Evolutionary conservation across 2,329 filamentous ascomycete species (phyloP), one percentile per base, ranked within the genome.

Genomic region (Geosmithia putterillii): DNA sequence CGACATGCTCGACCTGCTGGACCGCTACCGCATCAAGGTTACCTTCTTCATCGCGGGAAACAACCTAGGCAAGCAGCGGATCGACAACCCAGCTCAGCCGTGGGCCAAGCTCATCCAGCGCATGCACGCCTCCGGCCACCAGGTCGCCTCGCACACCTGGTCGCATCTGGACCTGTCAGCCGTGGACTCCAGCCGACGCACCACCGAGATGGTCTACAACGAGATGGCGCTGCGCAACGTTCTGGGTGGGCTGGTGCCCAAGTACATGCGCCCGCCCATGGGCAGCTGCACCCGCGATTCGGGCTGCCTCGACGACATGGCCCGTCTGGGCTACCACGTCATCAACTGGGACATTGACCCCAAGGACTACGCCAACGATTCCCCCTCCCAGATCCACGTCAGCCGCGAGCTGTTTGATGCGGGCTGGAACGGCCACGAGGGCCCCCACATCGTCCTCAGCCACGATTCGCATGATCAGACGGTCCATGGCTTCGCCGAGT

Each of bases 271-370:
- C 3, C 55, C 68, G 1, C 68, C 68, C 0, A 69, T 64, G 46
- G 62, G 68, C 3, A 65, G 65, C 43, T 71, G 68, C 54, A 58
- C 56, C 40, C 46, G 47, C 8, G 52, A 45, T 7, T 64, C 63
- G n/a, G 66, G 61, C 18, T 69, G 66, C 47, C 52, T 60, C 37
- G 48, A 50, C 3, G 52, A 60, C 23, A 50, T 69, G 50, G 53
- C 48, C 3, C 49, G 50, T 20, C 54, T 76, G 22, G 71, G 69
- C 36, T 79, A 79, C 56, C 73, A 78, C 52, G 56, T 76, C 48
- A 63, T 71, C 46, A 73, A 71, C 51, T 73, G 71, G 50, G 70
- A 77, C 51, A 57, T 79, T 12, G 76, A 81, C 53, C 80, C 76
- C 15, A 71, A 77, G 48, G 76, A 80, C 57, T 79, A 74, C 52